A percentile compares a stretch with the other conserved stretches of the same genome.
These are phyloP conservation scores for Cladophialophora exuberans DNA, from an alignment of 2,329 filamentous ascomycete genomes.

Conservation along the genomic window DNA sequence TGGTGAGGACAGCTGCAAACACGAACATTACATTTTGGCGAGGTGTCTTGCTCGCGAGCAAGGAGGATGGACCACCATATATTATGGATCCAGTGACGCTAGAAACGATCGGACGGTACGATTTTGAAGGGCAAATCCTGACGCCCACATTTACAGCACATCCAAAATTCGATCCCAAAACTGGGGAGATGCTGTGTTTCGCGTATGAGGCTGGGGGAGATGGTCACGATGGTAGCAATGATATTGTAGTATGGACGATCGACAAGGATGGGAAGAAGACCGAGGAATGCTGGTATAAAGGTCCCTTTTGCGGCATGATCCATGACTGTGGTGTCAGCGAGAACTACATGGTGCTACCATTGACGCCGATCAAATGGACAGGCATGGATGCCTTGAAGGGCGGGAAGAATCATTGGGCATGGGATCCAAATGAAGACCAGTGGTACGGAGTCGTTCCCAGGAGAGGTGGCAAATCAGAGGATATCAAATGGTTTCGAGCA, in stretches of 20 bases:
- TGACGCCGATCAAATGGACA: slow-evolving; percentile 54
- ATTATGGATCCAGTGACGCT: slow-evolving; percentile 53
- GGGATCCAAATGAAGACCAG: slow-evolving; percentile 58
- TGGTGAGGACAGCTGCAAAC: slow-evolving; percentile 61
- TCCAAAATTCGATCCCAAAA: slow-evolving; percentile 57
- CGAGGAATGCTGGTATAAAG: slow-evolving; percentile 54
- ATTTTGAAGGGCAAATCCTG: slow-evolving; percentile 55
- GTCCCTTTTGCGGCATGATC: slow-evolving; percentile 58
- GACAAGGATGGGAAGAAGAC: slow-evolving; percentile 48
- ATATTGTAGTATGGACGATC: slow-evolving; percentile 54
- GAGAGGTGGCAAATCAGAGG: slow-evolving; percentile 53
- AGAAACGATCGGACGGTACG: slow-evolving; percentile 53
- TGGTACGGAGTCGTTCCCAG: slow-evolving; percentile 60
- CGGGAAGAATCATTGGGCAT: slow-evolving; percentile 56
- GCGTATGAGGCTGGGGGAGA: slow-evolving; percentile 55
- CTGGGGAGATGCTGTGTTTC: slow-evolving; percentile 57
- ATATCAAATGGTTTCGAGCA: slow-evolving; percentile 44
- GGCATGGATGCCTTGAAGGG: slow-evolving; percentile 46
- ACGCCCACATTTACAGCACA: slow-evolving; percentile 56
- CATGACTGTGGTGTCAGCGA: slow-evolving; percentile 54
- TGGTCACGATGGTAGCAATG: slow-evolving; percentile 40
- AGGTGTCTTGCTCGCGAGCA: slow-evolving; percentile 49
- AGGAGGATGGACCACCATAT: slow-evolving; percentile 57
- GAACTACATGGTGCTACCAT: slow-evolving; percentile 53
- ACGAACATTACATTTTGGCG: slow-evolving; percentile 63